Base-by-base conservation (phyloP, 768 basidiomycete species). In the Chlorophyllum brunneum region DNA sequence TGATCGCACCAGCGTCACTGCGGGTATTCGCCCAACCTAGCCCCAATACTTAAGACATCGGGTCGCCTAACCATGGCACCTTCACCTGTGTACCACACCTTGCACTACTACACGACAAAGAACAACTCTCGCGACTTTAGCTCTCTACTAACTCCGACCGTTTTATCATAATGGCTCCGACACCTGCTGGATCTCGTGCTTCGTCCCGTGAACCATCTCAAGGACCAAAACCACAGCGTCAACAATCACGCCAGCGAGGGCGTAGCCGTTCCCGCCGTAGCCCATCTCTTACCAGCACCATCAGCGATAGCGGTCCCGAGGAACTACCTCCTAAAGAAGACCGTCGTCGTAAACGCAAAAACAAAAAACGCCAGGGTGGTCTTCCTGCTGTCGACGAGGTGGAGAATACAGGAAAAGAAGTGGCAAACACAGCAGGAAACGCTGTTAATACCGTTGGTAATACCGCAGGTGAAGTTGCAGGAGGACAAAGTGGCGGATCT, bases 331-430 rank as follows among this genome's bases (percentile, higher is more conserved):
- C 37, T 11, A n/a, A 43, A n/a, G 33, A 18, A 23, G 15, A 16
- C 23, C 34, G 55, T 26, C 45, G 52, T 27, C 58, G 59, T 33
- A 54, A 55, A 16, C 52, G 54, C 9, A 54, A 58, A 6, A 51
- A 47, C 4, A 58, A 56, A 41, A 37, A 45, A 18, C 34, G 44
- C 2, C 52, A 51, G 4, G 56, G 52, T 6, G 54, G 54, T 10
- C 56, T 62, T 5, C 59, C 59, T 10, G 56, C 54, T 27, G 54
- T 61, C 1, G 60, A 60, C 10, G 62, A 64, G 40, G 54, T 59
- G 3, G 58, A 52, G 22, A 48, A 56, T 43, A 57, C 58, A 1
- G 44, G 36, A 1, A 45, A 16, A n/a, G 26, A 45, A 22, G 51
- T 46, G 7, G 51, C 20, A 1, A 45, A 53, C 7, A 46, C 51